A percentile compares a stretch with the other conserved stretches of the same genome.
These are phyloP conservation scores for Debaryomyces nepalensis DNA, from an alignment of 1,139 yeast species.

Conservation along the genomic window DNA sequence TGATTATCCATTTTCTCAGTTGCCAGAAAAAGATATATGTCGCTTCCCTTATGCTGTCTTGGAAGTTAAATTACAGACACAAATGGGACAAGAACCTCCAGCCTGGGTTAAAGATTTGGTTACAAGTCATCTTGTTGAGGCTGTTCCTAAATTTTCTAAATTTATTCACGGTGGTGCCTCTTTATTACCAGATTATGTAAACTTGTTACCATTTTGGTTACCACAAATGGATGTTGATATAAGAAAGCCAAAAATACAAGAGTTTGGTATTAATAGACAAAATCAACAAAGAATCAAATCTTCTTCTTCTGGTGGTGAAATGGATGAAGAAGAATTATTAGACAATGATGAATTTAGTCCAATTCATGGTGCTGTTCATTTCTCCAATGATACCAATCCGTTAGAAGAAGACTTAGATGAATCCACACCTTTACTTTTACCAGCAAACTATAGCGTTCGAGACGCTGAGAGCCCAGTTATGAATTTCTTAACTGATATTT, in stretches of 20 bases:
- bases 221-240: slow-evolving; percentile 98
- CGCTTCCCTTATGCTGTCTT: slow-evolving; percentile 96
- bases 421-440: slow-evolving; percentile 44
- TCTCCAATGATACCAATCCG: slow-evolving; percentile 52
- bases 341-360: slow-evolving; percentile 40
- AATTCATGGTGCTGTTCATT: slow-evolving; percentile 48
- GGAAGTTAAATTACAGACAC: slow-evolving; percentile 96
- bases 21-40: slow-evolving; percentile 82
- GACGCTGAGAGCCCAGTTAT: slow-evolving; percentile 36
- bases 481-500: slow-evolving; percentile 36
- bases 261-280: slow-evolving; percentile 57
- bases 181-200: slow-evolving; percentile 78
- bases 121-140: slow-evolving; percentile 91
- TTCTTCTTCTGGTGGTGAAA: slow-evolving; percentile 53
- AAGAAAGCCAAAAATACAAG: slow-evolving; percentile 79
- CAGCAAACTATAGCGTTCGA: slow-evolving; percentile 37
- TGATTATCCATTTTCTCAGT: slow-evolving; percentile 89
- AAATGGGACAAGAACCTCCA: slow-evolving; percentile 98
- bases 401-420: slow-evolving; percentile 55
- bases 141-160: slow-evolving; percentile 96
- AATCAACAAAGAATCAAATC: slow-evolving; percentile 31
- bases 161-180: slow-evolving; percentile 96
- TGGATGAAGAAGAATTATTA: slow-evolving; percentile 50
- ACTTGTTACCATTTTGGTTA: slow-evolving; percentile 91
- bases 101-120: slow-evolving; percentile 94